These are phyloP conservation scores for Colletotrichum sublineola DNA, from an alignment of 2,329 filamentous ascomycete genomes.

Conservation along the genomic window DNA sequence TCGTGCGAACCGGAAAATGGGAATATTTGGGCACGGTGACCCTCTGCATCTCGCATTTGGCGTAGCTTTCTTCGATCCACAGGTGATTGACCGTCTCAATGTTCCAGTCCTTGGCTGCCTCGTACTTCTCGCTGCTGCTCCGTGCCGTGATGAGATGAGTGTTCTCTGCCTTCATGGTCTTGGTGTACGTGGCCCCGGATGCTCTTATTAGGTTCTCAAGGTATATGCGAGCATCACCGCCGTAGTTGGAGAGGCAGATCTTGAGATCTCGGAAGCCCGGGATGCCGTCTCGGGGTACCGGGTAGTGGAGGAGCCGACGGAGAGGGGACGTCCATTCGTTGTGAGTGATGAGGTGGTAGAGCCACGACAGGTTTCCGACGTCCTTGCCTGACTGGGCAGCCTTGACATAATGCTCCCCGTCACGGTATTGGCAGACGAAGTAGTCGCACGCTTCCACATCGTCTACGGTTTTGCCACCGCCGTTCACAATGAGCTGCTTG, in stretches of 20 bases:
- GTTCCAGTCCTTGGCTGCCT: slow-evolving; percentile 92
- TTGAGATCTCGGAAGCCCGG: slow-evolving; percentile 81
- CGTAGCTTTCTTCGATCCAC: slow-evolving; percentile 98
- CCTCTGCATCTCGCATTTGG: slow-evolving; percentile 82
- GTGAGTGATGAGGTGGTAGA: slow-evolving; percentile 90
- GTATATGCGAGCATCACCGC: slow-evolving; percentile 92
- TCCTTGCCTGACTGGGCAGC: slow-evolving; percentile 84
- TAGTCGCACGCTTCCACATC: slow-evolving; percentile 80
- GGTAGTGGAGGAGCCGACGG: slow-evolving; percentile 89
- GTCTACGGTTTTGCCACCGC: slow-evolving; percentile 77
- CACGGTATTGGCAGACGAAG: slow-evolving; percentile 88
- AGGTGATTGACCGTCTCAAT: slow-evolving; percentile 93
- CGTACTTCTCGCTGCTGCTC: slow-evolving; percentile 90
- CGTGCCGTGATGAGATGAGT: slow-evolving; percentile 96
- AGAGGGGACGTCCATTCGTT: slow-evolving; percentile 91
- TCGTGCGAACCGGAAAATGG: slow-evolving; percentile 89
- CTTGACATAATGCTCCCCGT: slow-evolving; percentile 80
- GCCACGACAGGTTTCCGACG: slow-evolving; percentile 93
- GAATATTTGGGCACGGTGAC: slow-evolving; percentile 82
- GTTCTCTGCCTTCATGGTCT: slow-evolving; percentile 94
- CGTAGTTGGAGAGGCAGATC: slow-evolving; percentile 96
- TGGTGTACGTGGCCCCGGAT: slow-evolving; percentile 89
- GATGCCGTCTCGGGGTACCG: slow-evolving; percentile 81
- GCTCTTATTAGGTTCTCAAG: slow-evolving; percentile 91
- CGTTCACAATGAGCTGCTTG: slow-evolving; percentile 75